These are phyloP conservation scores for Plasmodium billcollinsi DNA, from an alignment of 169 alveolate species.

Conservation along the genomic window DNA sequence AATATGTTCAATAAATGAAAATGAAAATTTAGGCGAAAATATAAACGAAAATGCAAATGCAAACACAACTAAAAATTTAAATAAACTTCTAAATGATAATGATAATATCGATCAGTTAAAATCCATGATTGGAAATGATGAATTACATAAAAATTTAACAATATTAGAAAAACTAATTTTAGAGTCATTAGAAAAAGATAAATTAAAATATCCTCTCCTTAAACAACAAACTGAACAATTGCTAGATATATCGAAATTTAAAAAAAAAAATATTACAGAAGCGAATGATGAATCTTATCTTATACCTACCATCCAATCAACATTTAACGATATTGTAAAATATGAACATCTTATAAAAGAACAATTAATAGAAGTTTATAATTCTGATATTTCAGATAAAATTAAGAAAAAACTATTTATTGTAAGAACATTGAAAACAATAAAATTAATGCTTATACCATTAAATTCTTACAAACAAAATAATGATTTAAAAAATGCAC, in stretches of 20 bases:
- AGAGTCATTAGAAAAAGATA: slow-evolving; percentile 19
- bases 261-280: background rate
- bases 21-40: background rate
- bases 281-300: background rate
- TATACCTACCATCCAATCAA: background rate
- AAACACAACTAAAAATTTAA: too few relatives aligned
- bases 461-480: slow-evolving; percentile 11
- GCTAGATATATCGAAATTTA: slow-evolving; percentile 27
- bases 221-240: slow-evolving; percentile 7
- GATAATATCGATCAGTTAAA: slow-evolving; percentile 19
- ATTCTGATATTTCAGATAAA: slow-evolving; percentile 7
- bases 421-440: slow-evolving; percentile 12
- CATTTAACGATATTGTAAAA: slow-evolving; percentile 24
- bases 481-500: slow-evolving; percentile 4
- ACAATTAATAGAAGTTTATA: slow-evolving; percentile 18
- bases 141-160: slow-evolving; percentile 19
- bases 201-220: slow-evolving; percentile 23
- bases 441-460: slow-evolving; percentile 9
- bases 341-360: slow-evolving; percentile 30
- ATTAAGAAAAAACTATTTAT: slow-evolving; percentile 24
- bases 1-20: background rate
- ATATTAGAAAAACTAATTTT: slow-evolving; percentile 31
- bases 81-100: background rate
- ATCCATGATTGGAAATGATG: slow-evolving; percentile 20
- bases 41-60: too few relatives aligned